Base-by-base conservation (phyloP, 257 asterid genomes). In the Cruciata laevipes region DNA sequence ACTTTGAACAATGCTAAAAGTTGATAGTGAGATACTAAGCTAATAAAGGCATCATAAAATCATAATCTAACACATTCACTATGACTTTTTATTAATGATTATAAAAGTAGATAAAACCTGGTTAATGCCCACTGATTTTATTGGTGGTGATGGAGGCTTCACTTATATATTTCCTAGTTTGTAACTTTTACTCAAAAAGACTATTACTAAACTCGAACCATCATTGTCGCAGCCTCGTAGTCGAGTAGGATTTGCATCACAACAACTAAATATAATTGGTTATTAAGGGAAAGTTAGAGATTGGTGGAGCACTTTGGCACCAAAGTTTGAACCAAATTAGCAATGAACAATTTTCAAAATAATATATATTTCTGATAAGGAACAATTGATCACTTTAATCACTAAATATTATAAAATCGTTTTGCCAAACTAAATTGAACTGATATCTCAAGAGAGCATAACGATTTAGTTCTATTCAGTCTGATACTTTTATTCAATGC, bases 241-340 rank as follows among this genome's bases (percentile, higher is more conserved):
- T 9, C 61, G 61, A 20, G 61, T 56, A 20, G 61, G 61, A 10
- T 56, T 56, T 20, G 31, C 61, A 56, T 47, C 55, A 47, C 55
- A 47, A 1, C 55, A 53, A 53, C 27, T 6, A 16, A 53, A 53
- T 53, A 20, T 53, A 53, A 20, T 53, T 20, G 30, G 60, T 20
- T n/a, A n/a, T n/a, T n/a, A 20, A 53, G 3, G 27, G 60, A 21
- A 53, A 53, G 60, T 30, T 53, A 18, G 60, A 21, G 25, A 53
- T 53, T 53, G 55, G 55, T 47, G 55, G 55, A 17, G 55, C 55
- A 42, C 51, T 42, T 37, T 42, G 51, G 51, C 17, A 13, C 51
- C 17, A 42, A 42, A 42, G 49, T 40, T 40, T 4, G 5, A 42
- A 9, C 51, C 51, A 14, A 14, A 42, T 42, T 13, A 37, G 42